These are phyloP conservation scores for Plasmodium reichenowi DNA, from an alignment of 169 alveolate species.

Conservation along the genomic window DNA sequence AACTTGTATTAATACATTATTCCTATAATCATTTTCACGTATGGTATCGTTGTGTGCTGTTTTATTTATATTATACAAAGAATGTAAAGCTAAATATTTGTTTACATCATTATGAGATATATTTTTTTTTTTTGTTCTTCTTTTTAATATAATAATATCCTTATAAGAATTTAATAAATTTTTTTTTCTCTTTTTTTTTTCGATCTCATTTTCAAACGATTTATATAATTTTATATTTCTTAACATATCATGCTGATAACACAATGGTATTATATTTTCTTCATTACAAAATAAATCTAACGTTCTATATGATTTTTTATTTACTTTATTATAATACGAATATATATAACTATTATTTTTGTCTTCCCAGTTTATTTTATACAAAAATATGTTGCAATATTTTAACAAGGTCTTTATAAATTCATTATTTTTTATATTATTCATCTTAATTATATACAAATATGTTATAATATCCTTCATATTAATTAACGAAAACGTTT, in stretches of 20 bases:
- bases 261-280: too few relatives aligned
- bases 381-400: slow-evolving; percentile 13
- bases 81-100: slow-evolving; percentile 19
- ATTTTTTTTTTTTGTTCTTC: background rate
- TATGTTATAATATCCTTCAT: slow-evolving; percentile 51
- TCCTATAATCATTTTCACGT: background rate
- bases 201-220: background rate
- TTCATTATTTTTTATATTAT: slow-evolving; percentile 39
- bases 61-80: slow-evolving; percentile 13
- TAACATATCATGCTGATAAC: background rate
- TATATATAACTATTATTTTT: slow-evolving; percentile 1
- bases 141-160: background rate
- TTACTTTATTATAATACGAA: slow-evolving; percentile 2
- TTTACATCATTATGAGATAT: background rate
- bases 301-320: background rate
- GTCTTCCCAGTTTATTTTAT: background rate
- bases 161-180: background rate
- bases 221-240: background rate
- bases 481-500: slow-evolving; percentile 12
- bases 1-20: background rate
- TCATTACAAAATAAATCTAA: background rate
- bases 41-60: background rate
- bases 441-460: slow-evolving; percentile 33
- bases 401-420: slow-evolving; percentile 18
- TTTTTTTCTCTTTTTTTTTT: background rate